These are phyloP conservation scores for Nicotiana paniculata DNA, from an alignment of 257 asterid genomes.

Conservation along the genomic window DNA sequence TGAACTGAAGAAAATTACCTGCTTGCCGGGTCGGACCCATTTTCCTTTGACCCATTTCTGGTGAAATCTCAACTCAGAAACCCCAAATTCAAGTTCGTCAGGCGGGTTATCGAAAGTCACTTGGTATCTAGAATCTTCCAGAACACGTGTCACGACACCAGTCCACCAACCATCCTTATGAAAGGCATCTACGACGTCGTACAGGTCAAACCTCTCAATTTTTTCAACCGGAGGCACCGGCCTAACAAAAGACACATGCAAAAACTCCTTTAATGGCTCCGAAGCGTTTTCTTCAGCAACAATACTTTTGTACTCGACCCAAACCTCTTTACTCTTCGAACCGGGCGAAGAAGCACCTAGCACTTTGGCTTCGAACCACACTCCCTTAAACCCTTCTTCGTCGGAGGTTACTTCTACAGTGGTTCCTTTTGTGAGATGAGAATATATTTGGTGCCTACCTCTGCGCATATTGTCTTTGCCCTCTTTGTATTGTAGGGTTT, in stretches of 20 bases:
- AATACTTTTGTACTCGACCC: conserved; percentile 44
- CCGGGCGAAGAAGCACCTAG: background rate
- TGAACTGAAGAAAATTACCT: conserved; percentile 27
- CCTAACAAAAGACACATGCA: conserved; percentile 26
- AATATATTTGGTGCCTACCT: background rate
- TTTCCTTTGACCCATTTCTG: conserved; percentile 52
- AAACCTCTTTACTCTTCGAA: conserved; percentile 2
- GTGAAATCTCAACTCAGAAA: conserved; percentile 51
- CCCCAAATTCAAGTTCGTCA: conserved; percentile 44
- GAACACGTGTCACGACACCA: conserved; percentile 30
- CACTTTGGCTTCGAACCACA: conserved; percentile 44
- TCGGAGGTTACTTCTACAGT: conserved; percentile 41
- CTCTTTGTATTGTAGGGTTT: conserved; percentile 11
- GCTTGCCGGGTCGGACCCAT: conserved; percentile 50
- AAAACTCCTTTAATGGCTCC: conserved; percentile 34
- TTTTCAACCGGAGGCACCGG: conserved; percentile 40
- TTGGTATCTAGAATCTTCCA: conserved; percentile 20
- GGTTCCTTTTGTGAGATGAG: conserved; percentile 19
- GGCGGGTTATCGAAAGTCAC: conserved; percentile 50
- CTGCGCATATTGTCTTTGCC: background rate
- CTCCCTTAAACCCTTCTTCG: conserved; percentile 46
- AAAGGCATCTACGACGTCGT: conserved; percentile 58
- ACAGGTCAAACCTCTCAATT: conserved; percentile 17
- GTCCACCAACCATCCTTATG: conserved; percentile 72
- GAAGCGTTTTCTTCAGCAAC: conserved; percentile 28